These are phyloP conservation scores for Dalbergia cultrata DNA, from an alignment of 306 rosid species.

Conservation along the genomic window DNA sequence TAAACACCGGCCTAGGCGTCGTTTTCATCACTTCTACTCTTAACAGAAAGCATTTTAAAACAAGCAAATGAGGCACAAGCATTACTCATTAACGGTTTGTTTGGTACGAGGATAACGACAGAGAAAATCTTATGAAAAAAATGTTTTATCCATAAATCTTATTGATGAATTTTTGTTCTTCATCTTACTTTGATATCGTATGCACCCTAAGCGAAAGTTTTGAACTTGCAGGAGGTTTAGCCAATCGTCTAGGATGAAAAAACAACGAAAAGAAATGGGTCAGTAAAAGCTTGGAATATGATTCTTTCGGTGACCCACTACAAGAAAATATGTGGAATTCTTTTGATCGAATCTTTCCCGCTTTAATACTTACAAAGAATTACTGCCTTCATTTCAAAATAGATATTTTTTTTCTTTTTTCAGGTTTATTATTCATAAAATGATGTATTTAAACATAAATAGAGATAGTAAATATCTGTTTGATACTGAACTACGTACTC, in stretches of 20 bases:
- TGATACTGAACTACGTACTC: background rate
- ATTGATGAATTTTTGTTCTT: too few species aligned
- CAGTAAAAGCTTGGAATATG: background rate
- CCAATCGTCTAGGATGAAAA: background rate
- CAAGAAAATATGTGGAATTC: background rate
- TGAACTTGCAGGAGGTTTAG: background rate
- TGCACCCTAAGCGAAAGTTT: background rate
- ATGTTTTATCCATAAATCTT: too few species aligned
- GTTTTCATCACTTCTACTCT: background rate
- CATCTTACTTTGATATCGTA: too few species aligned
- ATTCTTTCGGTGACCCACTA: too few species aligned
- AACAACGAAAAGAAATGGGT: background rate
- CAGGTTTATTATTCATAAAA: too few species aligned
- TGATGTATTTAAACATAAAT: too few species aligned
- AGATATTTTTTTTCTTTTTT: too few species aligned
- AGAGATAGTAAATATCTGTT: too few species aligned
- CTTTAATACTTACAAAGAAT: background rate
- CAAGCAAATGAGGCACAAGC: background rate
- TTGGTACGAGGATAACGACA: too few species aligned
- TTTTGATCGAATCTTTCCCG: background rate
- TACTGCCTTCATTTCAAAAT: too few species aligned
- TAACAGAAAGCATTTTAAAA: background rate
- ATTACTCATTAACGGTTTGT: background rate
- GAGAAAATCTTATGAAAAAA: too few species aligned
- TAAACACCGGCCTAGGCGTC: conserved; percentile 43